phyloP scores from a whole-genome alignment of 257 asterid species.

The Oldenlandia corymbosa region DNA sequence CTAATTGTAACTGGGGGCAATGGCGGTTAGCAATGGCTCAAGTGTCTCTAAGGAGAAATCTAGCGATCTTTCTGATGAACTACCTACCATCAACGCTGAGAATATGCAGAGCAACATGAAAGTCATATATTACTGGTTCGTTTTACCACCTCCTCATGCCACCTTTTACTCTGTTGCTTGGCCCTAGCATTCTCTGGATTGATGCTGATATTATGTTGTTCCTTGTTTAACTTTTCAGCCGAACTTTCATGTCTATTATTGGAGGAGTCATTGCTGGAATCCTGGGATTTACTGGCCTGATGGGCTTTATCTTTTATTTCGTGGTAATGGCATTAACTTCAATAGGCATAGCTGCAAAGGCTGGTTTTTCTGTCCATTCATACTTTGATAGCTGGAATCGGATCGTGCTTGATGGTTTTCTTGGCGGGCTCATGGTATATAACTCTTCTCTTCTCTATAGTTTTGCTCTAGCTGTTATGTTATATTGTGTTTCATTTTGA shows the following conservation, averaged over 20 bases:
- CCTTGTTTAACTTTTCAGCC: slow-evolving; percentile 40
- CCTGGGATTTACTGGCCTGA: slow-evolving; percentile 60
- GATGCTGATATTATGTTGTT: not conserved
- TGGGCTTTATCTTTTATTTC: slow-evolving; percentile 65
- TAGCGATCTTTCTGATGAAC: slow-evolving; percentile 40
- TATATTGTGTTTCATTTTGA: not conserved
- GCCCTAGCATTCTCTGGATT: slow-evolving; percentile 1
- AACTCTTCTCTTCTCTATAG: slow-evolving; percentile 8
- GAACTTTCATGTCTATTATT: slow-evolving; percentile 82
- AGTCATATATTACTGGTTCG: slow-evolving; percentile 60
- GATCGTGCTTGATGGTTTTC: slow-evolving; percentile 62
- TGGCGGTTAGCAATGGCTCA: slow-evolving; percentile 53
- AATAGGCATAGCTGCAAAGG: slow-evolving; percentile 69
- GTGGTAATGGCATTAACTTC: slow-evolving; percentile 72
- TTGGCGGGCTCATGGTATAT: slow-evolving; percentile 78
- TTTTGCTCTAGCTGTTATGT: not conserved
- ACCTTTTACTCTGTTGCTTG: not conserved
- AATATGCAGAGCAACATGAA: slow-evolving; percentile 66
- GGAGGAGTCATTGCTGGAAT: slow-evolving; percentile 82
- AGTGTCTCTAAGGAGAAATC: slow-evolving; percentile 40
- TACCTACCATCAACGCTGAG: slow-evolving; percentile 64
- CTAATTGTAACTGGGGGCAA: slow-evolving; percentile 20
- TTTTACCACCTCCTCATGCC: not conserved
- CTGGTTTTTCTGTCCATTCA: slow-evolving; percentile 58
- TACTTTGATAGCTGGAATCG: slow-evolving; percentile 76